Percentiles rank a stretch among this genome's conserved stretches.
Conservation (phyloP, 352 stramenopile genomes). For the Phytophthora tubulina region DNA sequence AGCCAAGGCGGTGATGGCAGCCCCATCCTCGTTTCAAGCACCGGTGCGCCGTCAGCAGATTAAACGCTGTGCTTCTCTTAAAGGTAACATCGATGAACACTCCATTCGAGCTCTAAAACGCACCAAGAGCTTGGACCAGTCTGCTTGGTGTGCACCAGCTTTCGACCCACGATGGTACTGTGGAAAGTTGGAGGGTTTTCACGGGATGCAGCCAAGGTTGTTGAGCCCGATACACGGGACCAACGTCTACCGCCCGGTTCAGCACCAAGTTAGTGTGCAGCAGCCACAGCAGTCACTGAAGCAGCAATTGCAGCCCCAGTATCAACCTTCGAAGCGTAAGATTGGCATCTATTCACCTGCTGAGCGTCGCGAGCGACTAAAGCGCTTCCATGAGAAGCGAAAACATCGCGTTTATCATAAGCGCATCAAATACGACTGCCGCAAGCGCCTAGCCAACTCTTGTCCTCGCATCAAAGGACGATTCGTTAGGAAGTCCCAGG, state of each 20-base stretch:
- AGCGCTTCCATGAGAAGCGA: slow-evolving; percentile 79
- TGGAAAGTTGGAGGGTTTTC: slow-evolving; percentile 21
- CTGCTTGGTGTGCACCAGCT: neutral
- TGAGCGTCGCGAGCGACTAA: slow-evolving; percentile 60
- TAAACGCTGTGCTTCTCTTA: slow-evolving; percentile 31
- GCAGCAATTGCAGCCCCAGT: slow-evolving; percentile 8
- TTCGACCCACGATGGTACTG: slow-evolving; percentile 25
- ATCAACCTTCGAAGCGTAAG: slow-evolving; percentile 31
- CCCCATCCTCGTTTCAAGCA: neutral
- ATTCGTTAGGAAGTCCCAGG: slow-evolving; percentile 59
- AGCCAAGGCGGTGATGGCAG: neutral
- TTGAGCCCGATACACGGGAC: slow-evolving; percentile 1
- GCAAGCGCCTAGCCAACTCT: slow-evolving; percentile 73
- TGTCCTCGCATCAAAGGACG: slow-evolving; percentile 78
- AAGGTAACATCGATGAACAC: slow-evolving; percentile 11
- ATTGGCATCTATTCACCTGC: slow-evolving; percentile 75
- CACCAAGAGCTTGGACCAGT: slow-evolving; percentile 19
- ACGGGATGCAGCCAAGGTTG: slow-evolving; percentile 31
- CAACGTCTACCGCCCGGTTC: slow-evolving; percentile 2
- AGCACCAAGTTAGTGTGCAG: slow-evolving; percentile 20
- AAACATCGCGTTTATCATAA: slow-evolving; percentile 78
- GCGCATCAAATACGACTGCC: slow-evolving; percentile 78
- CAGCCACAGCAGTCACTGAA: neutral
- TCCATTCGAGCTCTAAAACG: slow-evolving; percentile 17
- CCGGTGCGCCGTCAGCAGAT: neutral